Evolutionary conservation across 208 protist species (phyloP).

Genomic region (Giardia duodenalis): DNA sequence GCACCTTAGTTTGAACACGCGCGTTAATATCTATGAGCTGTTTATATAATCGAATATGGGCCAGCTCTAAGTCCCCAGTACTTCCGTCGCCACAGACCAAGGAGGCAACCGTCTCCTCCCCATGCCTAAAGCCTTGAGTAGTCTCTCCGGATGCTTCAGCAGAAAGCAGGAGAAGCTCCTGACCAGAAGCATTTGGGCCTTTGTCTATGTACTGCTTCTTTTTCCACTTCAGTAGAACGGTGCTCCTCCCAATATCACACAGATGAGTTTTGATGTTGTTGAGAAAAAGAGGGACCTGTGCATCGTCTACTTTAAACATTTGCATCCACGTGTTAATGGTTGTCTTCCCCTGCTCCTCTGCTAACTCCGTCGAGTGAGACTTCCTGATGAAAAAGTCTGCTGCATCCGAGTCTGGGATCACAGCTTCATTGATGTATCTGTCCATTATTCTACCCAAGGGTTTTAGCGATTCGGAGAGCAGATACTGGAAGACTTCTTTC

Average conservation of each 20-base stretch:
- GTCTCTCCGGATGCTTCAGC: no score
- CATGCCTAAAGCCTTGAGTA: no score
- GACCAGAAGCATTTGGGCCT: no score
- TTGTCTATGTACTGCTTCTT: not conserved
- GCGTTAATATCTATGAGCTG: not conserved
- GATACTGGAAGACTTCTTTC: not conserved
- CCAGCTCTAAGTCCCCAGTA: not conserved
- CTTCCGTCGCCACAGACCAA: not conserved
- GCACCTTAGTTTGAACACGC: not conserved
- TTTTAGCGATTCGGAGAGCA: not conserved
- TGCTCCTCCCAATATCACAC: not conserved
- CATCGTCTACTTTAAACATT: not conserved
- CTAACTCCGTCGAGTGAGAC: not conserved
- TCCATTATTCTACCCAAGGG: not conserved
- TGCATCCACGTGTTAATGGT: no score
- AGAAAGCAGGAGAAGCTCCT: no score
- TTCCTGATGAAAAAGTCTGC: not conserved
- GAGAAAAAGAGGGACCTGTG: not conserved
- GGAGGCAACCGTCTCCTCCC: no score
- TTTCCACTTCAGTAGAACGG: not conserved
- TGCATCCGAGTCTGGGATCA: not conserved
- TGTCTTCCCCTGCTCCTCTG: no score
- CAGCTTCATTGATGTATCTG: not conserved
- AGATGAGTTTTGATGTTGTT: not conserved
- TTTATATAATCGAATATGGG: not conserved